Conservation (phyloP, 495 filamentous ascomycete species). For the Aspergillus steynii region DNA sequence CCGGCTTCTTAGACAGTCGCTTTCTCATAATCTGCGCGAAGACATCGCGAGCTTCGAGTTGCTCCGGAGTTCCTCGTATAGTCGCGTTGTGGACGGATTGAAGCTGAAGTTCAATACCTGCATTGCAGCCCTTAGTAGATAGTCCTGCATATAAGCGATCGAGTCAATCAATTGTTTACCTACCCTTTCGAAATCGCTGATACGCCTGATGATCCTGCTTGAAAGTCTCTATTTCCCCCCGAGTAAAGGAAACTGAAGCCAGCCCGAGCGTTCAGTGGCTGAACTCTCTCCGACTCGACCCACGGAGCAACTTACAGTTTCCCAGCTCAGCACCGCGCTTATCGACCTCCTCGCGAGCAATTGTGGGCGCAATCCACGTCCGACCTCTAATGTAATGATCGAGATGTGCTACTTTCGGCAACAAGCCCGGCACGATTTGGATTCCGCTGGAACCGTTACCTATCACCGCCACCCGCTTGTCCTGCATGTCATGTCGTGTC, state of each 20-base stretch:
- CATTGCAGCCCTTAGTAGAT: not conserved
- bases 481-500: slow-evolving; percentile 25
- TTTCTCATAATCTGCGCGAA: slow-evolving; percentile 46
- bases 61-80: slow-evolving; percentile 36
- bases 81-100: slow-evolving; percentile 48
- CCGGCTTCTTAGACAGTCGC: slow-evolving; percentile 38
- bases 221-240: slow-evolving; percentile 49
- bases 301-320: slow-evolving; percentile 31
- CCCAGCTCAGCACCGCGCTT: slow-evolving; percentile 28
- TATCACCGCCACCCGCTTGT: slow-evolving; percentile 54
- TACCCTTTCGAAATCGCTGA: slow-evolving; percentile 46
- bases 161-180: not conserved
- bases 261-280: too few species aligned
- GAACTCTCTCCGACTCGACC: too few species aligned
- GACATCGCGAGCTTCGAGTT: slow-evolving; percentile 30
- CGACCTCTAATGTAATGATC: slow-evolving; percentile 43
- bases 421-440: slow-evolving; percentile 63
- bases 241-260: slow-evolving; percentile 32
- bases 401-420: slow-evolving; percentile 50
- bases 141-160: not conserved
- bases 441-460: slow-evolving; percentile 52
- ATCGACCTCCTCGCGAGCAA: slow-evolving; percentile 35
- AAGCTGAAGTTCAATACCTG: slow-evolving; percentile 47
- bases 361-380: slow-evolving; percentile 47
- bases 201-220: slow-evolving; percentile 40